Evolutionary conservation across 192 early-diverging fungal species (phyloP).

Genomic region (Jimgerdemannia lactiflua): DNA sequence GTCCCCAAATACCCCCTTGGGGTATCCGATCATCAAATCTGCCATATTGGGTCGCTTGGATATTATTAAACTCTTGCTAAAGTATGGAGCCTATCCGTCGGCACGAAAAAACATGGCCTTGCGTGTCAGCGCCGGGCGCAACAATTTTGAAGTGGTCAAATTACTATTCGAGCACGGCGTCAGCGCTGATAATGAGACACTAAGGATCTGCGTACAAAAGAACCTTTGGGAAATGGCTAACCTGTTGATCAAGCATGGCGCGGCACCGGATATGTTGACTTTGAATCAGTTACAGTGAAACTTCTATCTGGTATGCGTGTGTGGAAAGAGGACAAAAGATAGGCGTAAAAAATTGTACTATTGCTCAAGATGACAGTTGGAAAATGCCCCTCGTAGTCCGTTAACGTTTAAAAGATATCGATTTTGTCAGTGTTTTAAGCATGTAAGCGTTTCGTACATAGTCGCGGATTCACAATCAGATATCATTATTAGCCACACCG

Average conservation of each 20-base stretch:
- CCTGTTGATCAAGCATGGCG: constrained; percentile 34
- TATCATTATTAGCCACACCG: too few relatives aligned
- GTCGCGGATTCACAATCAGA: too few relatives aligned
- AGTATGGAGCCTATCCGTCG: constrained; percentile 22
- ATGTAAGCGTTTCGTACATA: too few relatives aligned
- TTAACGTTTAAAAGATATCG: too few relatives aligned
- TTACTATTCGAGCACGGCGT: constrained; percentile 33
- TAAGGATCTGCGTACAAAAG: constrained; percentile 28
- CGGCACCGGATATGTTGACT: constrained; percentile 30
- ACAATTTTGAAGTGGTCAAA: constrained; percentile 26
- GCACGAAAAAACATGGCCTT: constrained; percentile 32
- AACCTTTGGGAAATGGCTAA: constrained; percentile 29
- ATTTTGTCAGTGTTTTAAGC: too few relatives aligned
- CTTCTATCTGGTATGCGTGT: neutral
- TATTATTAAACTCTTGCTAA: constrained; percentile 27
- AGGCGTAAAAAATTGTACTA: neutral
- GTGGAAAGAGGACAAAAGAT: neutral
- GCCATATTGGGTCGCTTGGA: constrained; percentile 23
- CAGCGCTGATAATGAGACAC: constrained; percentile 24
- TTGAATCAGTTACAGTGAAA: constrained; percentile 5
- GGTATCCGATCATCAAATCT: constrained; percentile 40
- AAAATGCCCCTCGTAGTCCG: too few relatives aligned
- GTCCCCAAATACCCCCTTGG: constrained; percentile 26
- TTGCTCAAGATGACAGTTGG: too few relatives aligned
- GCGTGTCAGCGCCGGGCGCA: constrained; percentile 11